A percentile compares a stretch with the other conserved stretches of the same genome.
Conservation (phyloP, 176 grass and related monocot species). For the Coix lacrymajobi region DNA sequence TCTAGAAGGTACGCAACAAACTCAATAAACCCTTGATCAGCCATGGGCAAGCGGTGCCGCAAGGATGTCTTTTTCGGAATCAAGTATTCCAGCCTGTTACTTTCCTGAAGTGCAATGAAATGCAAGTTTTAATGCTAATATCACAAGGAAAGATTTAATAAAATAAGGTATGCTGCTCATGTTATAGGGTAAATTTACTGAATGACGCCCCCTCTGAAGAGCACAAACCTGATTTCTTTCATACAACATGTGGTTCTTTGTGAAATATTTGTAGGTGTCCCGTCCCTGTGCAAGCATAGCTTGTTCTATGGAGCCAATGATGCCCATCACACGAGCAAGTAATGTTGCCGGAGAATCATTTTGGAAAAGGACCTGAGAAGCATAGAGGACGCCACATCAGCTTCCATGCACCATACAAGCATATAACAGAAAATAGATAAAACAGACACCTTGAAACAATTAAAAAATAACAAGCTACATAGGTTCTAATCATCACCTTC, state of each 20-base stretch:
- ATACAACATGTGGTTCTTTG: conserved; percentile 97
- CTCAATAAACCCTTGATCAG: conserved; percentile 91
- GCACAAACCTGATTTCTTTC: conserved; percentile 95
- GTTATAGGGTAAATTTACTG: neutral
- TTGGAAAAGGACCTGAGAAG: conserved; percentile 88
- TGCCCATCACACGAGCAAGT: conserved; percentile 88
- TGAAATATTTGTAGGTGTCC: conserved; percentile 98
- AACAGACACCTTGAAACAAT: neutral
- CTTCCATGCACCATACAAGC: neutral
- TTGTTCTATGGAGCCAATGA: conserved; percentile 90
- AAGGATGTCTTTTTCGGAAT: conserved; percentile 94
- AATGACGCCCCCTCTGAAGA: neutral
- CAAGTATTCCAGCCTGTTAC: conserved; percentile 86
- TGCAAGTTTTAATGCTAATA: neutral
- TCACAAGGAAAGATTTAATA: neutral
- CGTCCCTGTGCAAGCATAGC: conserved; percentile 92
- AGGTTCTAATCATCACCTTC: neutral
- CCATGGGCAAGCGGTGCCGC: conserved; percentile 79
- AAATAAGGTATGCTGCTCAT: neutral
- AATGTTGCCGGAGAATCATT: conserved; percentile 98
- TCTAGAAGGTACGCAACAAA: conserved; percentile 85
- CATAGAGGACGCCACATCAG: conserved; percentile 1
- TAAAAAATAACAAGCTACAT: neutral
- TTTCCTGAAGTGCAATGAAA: conserved; percentile 66
- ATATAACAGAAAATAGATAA: neutral